Percentiles rank a stretch among this genome's conserved stretches.
Conservation (phyloP, 306 rosid genomes). For the Inga oerstediana region DNA sequence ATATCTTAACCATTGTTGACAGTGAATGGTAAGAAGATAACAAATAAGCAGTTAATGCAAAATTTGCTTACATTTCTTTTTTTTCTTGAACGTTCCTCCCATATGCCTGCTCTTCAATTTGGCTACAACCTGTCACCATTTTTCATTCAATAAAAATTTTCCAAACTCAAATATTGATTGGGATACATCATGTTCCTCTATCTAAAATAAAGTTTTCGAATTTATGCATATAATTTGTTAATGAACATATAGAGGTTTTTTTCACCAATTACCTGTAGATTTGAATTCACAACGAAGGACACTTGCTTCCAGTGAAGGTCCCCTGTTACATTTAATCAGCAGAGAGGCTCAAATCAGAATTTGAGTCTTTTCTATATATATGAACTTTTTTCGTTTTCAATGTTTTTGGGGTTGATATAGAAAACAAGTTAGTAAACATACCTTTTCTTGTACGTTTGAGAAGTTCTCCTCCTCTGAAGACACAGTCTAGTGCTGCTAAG, state of each 20-base stretch:
- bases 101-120: slow-evolving; percentile 95
- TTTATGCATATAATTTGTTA: slow-evolving; percentile 14
- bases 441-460: slow-evolving; percentile 99
- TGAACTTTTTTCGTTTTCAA: neutral
- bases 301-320: slow-evolving; percentile 96
- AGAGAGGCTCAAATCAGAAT: slow-evolving; percentile 22
- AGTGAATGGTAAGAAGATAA: slow-evolving; percentile 25
- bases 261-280: slow-evolving; percentile 70
- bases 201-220: neutral
- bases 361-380: slow-evolving; percentile 9
- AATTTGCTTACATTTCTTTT: slow-evolving; percentile 82
- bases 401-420: slow-evolving; percentile 5
- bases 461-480: slow-evolving; percentile 81
- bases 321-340: slow-evolving; percentile 57
- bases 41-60: slow-evolving; percentile 1
- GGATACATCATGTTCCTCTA: neutral
- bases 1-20: slow-evolving; percentile 28
- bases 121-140: slow-evolving; percentile 74
- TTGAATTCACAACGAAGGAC: slow-evolving; percentile 77
- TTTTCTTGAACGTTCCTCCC: slow-evolving; percentile 86
- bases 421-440: slow-evolving; percentile 31
- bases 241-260: slow-evolving; percentile 17
- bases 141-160: slow-evolving; percentile 26
- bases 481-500: slow-evolving; percentile 59
- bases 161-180: neutral